Percentiles rank a stretch among this genome's conserved stretches.
Conservation (phyloP, 2,329 filamentous ascomycete species). For the Sporothrix brunneoviolacea region DNA sequence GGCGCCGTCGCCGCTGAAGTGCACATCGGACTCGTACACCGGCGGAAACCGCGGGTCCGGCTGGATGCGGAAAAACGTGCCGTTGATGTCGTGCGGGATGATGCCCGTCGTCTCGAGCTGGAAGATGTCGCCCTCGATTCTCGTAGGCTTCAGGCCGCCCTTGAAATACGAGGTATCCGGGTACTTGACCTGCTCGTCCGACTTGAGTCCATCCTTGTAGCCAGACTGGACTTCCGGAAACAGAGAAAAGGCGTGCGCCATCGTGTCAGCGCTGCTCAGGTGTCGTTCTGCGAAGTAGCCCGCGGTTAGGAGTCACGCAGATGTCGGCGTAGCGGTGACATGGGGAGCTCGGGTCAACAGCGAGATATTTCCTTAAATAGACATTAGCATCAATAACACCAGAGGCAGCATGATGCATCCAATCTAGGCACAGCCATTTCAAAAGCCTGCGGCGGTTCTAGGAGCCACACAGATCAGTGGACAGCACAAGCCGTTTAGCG, state of each 20-base stretch:
- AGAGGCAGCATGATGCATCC: too few species aligned
- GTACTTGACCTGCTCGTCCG: constrained; percentile 17
- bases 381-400: too few species aligned
- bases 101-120: constrained; percentile 21
- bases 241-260: constrained; percentile 20
- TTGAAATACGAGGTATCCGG: constrained; percentile 19
- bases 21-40: constrained; percentile 44
- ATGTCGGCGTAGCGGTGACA: too few species aligned
- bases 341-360: too few species aligned
- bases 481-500: not conserved
- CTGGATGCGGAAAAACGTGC: constrained; percentile 44
- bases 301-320: too few species aligned
- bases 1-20: constrained; percentile 31
- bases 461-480: too few species aligned
- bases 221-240: constrained; percentile 18
- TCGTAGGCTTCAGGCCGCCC: constrained; percentile 18
- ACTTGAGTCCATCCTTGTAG: constrained; percentile 19
- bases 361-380: too few species aligned
- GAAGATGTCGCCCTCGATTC: constrained; percentile 20
- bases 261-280: constrained; percentile 2
- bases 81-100: constrained; percentile 38
- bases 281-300: not conserved
- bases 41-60: constrained; percentile 49
- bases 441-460: not conserved
- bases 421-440: not conserved